Evolutionary conservation across 345 rosid species (phyloP).

Genomic region (Acer campestre): DNA sequence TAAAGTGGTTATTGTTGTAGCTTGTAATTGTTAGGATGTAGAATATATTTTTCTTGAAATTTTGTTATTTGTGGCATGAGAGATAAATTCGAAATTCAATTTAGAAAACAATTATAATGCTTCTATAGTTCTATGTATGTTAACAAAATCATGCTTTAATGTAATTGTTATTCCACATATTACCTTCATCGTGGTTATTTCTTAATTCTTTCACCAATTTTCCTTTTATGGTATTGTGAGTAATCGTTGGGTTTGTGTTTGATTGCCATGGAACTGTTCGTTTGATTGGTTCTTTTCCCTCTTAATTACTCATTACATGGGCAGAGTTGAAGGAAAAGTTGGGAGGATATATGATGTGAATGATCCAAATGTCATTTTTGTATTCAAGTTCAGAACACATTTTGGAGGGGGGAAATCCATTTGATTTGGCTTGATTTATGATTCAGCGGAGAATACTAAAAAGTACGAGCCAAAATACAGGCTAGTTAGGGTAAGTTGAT

Average conservation of each 20-base stretch:
- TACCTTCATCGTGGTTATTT: neutral
- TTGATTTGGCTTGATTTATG: conserved; percentile 71
- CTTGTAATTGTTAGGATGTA: too few species aligned
- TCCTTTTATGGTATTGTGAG: too few species aligned
- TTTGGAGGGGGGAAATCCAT: conserved; percentile 84
- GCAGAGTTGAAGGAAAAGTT: conserved; percentile 70
- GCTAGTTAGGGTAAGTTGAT: conserved; percentile 62
- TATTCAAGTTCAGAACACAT: conserved; percentile 72
- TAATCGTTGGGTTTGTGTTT: neutral
- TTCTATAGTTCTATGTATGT: neutral
- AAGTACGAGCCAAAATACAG: conserved; percentile 75
- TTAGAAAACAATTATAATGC: neutral
- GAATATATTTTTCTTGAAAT: too few species aligned
- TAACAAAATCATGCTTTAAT: neutral
- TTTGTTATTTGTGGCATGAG: neutral
- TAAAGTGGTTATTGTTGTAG: too few species aligned
- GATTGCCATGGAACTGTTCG: neutral
- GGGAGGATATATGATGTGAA: conserved; percentile 60
- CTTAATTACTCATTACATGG: conserved; percentile 19
- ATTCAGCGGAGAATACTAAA: conserved; percentile 63
- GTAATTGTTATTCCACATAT: neutral
- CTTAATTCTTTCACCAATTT: neutral
- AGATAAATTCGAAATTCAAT: too few species aligned
- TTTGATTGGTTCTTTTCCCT: neutral
- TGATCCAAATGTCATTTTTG: conserved; percentile 64